Evolutionary conservation across 106 monocot genomes (phyloP), one percentile per base, ranked within the genome.

Genomic region (Dioscorea dumetorum): DNA sequence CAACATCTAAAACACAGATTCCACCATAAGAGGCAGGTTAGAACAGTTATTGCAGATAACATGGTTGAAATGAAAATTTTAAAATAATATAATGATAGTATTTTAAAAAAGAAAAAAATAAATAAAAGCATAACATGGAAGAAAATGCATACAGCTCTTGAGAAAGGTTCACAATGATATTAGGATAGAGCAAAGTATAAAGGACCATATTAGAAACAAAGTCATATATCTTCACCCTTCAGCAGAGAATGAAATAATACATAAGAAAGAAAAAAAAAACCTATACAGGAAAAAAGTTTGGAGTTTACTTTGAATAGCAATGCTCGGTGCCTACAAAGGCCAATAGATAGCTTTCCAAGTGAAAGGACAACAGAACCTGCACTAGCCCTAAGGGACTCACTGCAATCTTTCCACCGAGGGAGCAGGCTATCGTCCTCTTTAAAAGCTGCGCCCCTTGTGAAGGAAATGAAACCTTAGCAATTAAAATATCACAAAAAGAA

Each of bases 281-380:
- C 3, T 41, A 41, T 10, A 41, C 41, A 59, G 23, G 21, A 28
- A 24, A n/a, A 58, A 51, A 41, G 15, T 60, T 14, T 41, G 23
- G 54, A 64, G 32, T 31, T 63, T 82, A 97, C 97, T 82, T 97
- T 97, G 72, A 92, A 97, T 16, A 97, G 69, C 69, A 97, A 67
- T 12, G 89, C 79, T 49, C 97, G 91, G 53, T 97, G 97, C 59
- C 82, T 84, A 77, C 97, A 97, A 53, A 92, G 83, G 68, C 97
- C 97, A 70, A 79, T 72, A 51, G 86, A 76, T 57, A 97, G 65
- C 80, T 81, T 91, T 62, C 97, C 91, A 11, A 89, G 65, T 16
- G 81, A 81, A 50, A 95, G 62, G 19, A 95, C 86, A 74, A 88
- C 80, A 74, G 88, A 88, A 67, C 81, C 70, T 23, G 84, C 71